Conservation (phyloP, 441 rosid species). For the Arabidopsis lyrata region DNA sequence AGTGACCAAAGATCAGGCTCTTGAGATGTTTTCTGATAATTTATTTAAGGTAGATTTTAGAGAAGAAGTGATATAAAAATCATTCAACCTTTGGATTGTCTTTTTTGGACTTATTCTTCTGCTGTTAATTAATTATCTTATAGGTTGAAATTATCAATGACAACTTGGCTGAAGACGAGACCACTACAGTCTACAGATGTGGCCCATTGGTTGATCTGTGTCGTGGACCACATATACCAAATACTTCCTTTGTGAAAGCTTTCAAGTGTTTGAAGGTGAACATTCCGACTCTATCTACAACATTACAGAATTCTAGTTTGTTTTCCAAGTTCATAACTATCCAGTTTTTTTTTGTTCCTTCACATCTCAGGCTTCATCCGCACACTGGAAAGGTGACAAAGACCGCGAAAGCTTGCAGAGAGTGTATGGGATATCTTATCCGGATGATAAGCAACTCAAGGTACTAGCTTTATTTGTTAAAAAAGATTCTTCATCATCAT, state of each 20-base stretch:
- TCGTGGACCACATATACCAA: conserved; percentile 99
- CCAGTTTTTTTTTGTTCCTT: background rate
- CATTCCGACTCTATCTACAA: conserved; percentile 12
- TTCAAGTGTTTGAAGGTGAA: conserved; percentile 88
- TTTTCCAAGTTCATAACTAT: background rate
- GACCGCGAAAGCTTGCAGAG: conserved; percentile 92
- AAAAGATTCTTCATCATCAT: background rate
- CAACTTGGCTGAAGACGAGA: conserved; percentile 80
- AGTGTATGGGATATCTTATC: conserved; percentile 96
- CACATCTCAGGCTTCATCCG: conserved; percentile 84
- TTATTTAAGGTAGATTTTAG: conserved; percentile 59
- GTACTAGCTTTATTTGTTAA: conserved; percentile 43
- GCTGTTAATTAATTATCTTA: conserved; percentile 17
- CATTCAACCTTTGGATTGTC: background rate
- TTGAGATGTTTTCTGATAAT: conserved; percentile 86
- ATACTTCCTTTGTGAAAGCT: conserved; percentile 92
- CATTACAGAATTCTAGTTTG: conserved; percentile 17
- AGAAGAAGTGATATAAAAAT: background rate
- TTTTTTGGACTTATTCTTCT: conserved; percentile 29
- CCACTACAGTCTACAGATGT: conserved; percentile 91
- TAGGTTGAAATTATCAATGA: conserved; percentile 89
- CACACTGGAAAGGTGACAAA: conserved; percentile 90
- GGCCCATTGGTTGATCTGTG: conserved; percentile 95
- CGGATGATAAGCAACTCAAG: conserved; percentile 83
- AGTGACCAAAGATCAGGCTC: conserved; percentile 86